Evolutionary conservation across 108 stramenopile species (phyloP).

Genomic region (Nitzschia palea): DNA sequence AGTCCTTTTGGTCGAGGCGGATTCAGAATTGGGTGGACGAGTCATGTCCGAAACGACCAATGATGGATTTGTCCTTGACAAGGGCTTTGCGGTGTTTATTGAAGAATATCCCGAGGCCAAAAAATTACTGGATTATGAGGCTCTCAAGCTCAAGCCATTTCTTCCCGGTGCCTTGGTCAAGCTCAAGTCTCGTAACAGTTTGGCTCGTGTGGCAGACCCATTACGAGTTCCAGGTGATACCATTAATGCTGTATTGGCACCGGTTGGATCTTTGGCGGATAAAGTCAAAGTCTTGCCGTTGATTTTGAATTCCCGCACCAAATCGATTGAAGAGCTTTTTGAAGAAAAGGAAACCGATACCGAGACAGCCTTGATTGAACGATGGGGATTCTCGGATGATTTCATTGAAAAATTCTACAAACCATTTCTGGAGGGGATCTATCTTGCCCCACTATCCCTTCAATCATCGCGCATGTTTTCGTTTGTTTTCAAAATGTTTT

Average conservation of each 20-base stretch:
- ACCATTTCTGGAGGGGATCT: conserved; percentile 88
- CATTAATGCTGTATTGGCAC: conserved; percentile 51
- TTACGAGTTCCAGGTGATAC: conserved; percentile 60
- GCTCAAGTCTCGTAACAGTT: conserved; percentile 17
- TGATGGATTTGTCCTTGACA: conserved; percentile 80
- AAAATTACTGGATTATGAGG: conserved; percentile 62
- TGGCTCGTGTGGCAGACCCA: conserved; percentile 78
- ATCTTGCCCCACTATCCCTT: conserved; percentile 62
- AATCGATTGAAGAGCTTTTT: conserved; percentile 69
- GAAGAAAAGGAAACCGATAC: conserved; percentile 72
- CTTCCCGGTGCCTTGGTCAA: conserved; percentile 82
- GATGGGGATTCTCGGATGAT: conserved; percentile 71
- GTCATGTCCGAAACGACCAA: conserved; percentile 63
- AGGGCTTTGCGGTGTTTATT: conserved; percentile 89
- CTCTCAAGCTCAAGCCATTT: conserved; percentile 60
- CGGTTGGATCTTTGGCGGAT: conserved; percentile 67
- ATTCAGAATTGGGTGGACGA: conserved; percentile 67
- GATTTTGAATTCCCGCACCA: conserved; percentile 55
- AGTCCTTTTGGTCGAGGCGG: conserved; percentile 62
- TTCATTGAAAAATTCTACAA: conserved; percentile 73
- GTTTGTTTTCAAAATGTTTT: conserved; percentile 88
- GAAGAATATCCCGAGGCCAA: conserved; percentile 77
- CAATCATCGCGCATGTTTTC: conserved; percentile 87
- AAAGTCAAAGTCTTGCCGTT: conserved; percentile 66
- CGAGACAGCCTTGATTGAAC: conserved; percentile 47